Conservation (phyloP, 768 basidiomycete species). For the Paxillus involutus region DNA sequence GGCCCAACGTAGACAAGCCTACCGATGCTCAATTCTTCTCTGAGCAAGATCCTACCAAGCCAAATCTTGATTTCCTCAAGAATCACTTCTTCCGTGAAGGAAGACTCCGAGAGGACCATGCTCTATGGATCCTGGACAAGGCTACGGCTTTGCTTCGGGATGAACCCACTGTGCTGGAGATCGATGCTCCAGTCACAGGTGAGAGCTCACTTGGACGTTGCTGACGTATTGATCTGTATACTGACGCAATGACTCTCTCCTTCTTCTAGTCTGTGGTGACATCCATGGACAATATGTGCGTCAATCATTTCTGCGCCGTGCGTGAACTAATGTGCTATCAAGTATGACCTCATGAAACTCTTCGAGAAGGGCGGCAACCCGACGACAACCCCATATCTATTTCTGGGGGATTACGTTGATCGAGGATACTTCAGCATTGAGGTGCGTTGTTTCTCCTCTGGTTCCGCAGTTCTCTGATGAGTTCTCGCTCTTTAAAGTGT, state of each 20-base stretch:
- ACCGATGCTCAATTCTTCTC: constrained; percentile 80
- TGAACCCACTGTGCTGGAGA: constrained; percentile 67
- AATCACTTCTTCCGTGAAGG: constrained; percentile 78
- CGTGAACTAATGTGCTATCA: constrained; percentile 12
- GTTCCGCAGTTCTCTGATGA: constrained; percentile 1
- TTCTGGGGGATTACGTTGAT: constrained; percentile 76
- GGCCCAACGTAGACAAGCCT: constrained; percentile 61
- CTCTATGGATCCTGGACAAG: constrained; percentile 63
- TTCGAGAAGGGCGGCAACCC: constrained; percentile 78
- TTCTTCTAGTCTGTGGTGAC: constrained; percentile 15
- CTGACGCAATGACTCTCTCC: constrained; percentile 3
- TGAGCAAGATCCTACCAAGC: constrained; percentile 57
- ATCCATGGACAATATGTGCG: constrained; percentile 26
- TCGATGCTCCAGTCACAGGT: constrained; percentile 77
- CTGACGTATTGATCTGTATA: constrained; percentile 17
- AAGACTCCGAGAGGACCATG: constrained; percentile 63
- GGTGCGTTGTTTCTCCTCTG: constrained; percentile 33
- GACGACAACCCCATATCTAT: constrained; percentile 70
- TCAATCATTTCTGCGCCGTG: constrained; percentile 8
- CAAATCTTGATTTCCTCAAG: constrained; percentile 71
- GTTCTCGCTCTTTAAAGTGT: constrained; percentile 34
- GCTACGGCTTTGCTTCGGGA: constrained; percentile 52
- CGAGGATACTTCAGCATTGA: constrained; percentile 77
- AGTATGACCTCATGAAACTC: constrained; percentile 81
- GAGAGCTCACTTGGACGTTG: constrained; percentile 15